A percentile compares a stretch with the other conserved stretches of the same genome.
Evolutionary conservation across 495 filamentous ascomycete species (phyloP).

Genomic region (Trichoderma orchidacearum): DNA sequence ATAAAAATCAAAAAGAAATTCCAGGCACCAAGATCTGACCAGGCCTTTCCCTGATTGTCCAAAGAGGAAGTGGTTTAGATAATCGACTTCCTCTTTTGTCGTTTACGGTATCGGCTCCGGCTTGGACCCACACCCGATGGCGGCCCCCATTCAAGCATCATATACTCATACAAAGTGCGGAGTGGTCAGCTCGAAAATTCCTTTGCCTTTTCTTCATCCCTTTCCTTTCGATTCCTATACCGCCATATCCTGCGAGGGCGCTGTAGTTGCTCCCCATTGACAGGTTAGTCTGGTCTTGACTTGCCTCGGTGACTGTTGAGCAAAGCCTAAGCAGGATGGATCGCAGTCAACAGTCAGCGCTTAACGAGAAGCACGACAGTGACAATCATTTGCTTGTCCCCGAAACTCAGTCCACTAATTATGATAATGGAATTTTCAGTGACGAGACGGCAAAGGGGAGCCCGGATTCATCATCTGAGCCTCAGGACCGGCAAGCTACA

Average conservation of each 20-base stretch:
- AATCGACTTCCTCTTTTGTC: neutral
- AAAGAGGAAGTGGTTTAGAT: neutral
- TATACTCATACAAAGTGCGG: no score
- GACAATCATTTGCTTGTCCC: neutral
- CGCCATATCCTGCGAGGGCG: no score
- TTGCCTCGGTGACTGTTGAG: neutral
- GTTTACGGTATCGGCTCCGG: neutral
- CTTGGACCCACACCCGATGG: neutral
- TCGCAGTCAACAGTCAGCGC: neutral
- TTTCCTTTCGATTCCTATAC: neutral
- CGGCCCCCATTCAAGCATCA: neutral
- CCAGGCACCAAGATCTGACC: neutral
- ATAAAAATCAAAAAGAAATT: no score
- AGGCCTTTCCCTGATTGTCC: neutral
- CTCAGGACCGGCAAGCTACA: neutral
- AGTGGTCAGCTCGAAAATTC: neutral
- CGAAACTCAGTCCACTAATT: neutral
- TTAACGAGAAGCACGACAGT: neutral
- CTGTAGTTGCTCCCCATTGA: neutral
- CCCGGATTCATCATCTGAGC: neutral
- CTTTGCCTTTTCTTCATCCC: neutral
- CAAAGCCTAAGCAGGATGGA: neutral
- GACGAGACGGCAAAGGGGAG: neutral
- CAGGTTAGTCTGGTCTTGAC: neutral
- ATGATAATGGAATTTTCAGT: neutral